phyloP scores from a whole-genome alignment of 1,139 yeast genomes.

The Geotrichum histeridarum region DNA sequence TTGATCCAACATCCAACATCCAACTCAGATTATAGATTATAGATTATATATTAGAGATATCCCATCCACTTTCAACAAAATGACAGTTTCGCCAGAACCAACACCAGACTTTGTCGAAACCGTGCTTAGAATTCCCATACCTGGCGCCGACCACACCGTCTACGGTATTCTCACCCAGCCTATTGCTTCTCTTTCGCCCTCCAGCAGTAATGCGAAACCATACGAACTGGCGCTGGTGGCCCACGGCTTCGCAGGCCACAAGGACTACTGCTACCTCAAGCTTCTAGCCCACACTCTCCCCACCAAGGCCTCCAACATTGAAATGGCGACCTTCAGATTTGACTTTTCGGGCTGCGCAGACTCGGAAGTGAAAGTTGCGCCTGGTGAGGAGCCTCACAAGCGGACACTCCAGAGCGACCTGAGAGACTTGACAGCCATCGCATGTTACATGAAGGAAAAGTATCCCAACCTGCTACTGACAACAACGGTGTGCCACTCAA shows the following conservation, averaged over 20 bases:
- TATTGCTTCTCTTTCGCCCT: not conserved
- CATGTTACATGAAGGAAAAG: not conserved
- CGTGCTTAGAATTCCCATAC: constrained; percentile 1
- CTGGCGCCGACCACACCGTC: constrained; percentile 2
- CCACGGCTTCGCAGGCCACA: constrained; percentile 21
- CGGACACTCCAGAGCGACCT: constrained; percentile 15
- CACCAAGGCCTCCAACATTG: not conserved
- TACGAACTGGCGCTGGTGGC: constrained; percentile 11
- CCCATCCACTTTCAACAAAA: not conserved
- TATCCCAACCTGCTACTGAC: not conserved
- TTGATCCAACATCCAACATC: not conserved
- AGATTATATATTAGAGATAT: too few species aligned
- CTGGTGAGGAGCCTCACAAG: not conserved
- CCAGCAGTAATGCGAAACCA: not conserved
- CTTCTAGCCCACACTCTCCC: constrained; percentile 13
- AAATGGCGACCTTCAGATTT: constrained; percentile 14
- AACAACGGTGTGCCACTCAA: constrained; percentile 16
- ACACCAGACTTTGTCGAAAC: constrained; percentile 4
- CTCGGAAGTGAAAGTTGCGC: not conserved
- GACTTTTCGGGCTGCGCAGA: constrained; percentile 20
- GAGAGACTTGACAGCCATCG: constrained; percentile 12
- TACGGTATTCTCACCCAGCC: constrained; percentile 6
- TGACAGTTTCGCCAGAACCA: not conserved
- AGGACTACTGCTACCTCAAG: constrained; percentile 20
- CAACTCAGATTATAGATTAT: too few species aligned